Evolutionary conservation across 805 yeast genomes (phyloP), one percentile per base, ranked within the genome.

Genomic region (Candida ascalaphidarum): DNA sequence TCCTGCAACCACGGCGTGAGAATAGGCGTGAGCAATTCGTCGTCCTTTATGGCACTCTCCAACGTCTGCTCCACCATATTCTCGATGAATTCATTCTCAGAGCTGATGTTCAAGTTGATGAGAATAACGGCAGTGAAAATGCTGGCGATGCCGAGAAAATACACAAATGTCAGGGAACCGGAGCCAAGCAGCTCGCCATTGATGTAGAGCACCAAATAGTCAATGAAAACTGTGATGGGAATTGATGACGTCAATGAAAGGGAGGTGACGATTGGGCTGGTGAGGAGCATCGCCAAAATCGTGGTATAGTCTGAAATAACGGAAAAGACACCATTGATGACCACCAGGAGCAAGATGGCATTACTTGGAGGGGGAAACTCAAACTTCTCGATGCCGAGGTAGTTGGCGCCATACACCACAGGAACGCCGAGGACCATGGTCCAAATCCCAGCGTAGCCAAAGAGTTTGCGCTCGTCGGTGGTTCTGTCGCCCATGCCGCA

Each of bases 241-340:
- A 71, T 68, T 1, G 69, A 64, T 0, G 72, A 58, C 1, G 77
- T 68, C 20, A 71, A 46, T 3, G 75, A 68, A 21, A 71, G 50
- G 3, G 75, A 58, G 2, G 73, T 63, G 11, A 70, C 60, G 31
- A 71, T 54, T 1, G 78, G 78, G 26, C 74, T 68, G 1, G 77
- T 71, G 22, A 70, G 50, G 13, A 71, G 43, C 53, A 69, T 58
- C 6, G 77, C 74, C 10, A 68, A 40, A n/a, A 70, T 59, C 1
- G 71, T 64, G 19, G 58, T 54, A 35, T 62, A 71, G 37, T 71
- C 78, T 0, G 75, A 68, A 5, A 66, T 41, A 12, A 65, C 63
- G 7, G 70, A 61, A 21, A 68, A 55, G 18, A 8, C 18, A 6
- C 18, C 18, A 8, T 17, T 8, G 6, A 8, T 17, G 18, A 6